Base-by-base conservation (phyloP, 352 stramenopile species). In the Phytophthora pseudosyringae region DNA sequence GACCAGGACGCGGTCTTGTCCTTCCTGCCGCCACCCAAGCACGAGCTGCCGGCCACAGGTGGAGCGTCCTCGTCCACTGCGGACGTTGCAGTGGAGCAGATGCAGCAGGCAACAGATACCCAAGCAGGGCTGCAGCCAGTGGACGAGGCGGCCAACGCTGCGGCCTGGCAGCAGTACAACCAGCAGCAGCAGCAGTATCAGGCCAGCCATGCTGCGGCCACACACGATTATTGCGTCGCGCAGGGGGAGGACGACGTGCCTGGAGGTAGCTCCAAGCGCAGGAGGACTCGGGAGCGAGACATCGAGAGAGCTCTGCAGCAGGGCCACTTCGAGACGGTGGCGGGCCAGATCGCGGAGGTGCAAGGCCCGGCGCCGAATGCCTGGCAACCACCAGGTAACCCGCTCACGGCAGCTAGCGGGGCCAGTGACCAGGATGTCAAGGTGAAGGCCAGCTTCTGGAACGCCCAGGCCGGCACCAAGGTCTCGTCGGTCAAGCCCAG, bases 381-480 rank as follows among this genome's bases (percentile, higher is more conserved):
- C 3, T 93, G 85, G 85, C 70, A 88, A 45, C 73, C 79, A 8
- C 74, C 85, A 3, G 48, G 69, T 15, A 70, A 89, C 16, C 41
- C 51, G 9, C 10, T 68, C 26, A 45, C 53, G 11, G 62, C 55
- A 29, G 32, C 46, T 35, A 47, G 45, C 8, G 54, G 46, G 0
- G 21, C 52, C 10, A 68, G 45, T 29, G 65, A 69, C 33, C 53
- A 73, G 45, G 68, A 82, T 18, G 46, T 92, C 18, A 89, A 88
- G 62, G 69, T 92, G 46, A 72, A 81, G 49, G 80, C 83, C n/a
- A 89, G 73, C 52, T 92, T 92, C 64, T 92, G 81, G 81, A 90
- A 83, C 62, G 67, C 83, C 28, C 76, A 78, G 51, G 67, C 74
- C 1, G 83, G 83, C 44, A 73, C 59, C 1, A 79, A 49, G 13